Conservation (phyloP, 2,329 filamentous ascomycete species). For the Ophiostoma pallidulum region DNA sequence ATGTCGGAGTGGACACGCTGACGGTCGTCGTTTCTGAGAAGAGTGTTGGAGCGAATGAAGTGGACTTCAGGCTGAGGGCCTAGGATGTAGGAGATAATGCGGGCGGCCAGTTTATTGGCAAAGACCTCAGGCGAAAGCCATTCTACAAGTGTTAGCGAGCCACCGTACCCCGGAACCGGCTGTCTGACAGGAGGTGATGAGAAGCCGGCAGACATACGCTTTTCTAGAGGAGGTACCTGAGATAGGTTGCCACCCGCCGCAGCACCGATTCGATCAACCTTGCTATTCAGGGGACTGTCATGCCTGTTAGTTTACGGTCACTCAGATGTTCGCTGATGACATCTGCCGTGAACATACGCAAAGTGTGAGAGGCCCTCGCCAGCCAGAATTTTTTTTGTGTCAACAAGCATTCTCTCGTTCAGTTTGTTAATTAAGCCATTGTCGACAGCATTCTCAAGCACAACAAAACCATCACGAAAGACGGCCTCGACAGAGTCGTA, state of each 20-base stretch:
- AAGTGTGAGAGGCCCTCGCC: conserved; percentile 16
- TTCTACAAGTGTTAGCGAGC: conserved; percentile 7
- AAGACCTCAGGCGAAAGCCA: conserved; percentile 21
- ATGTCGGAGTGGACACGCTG: conserved; percentile 52
- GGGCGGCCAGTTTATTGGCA: conserved; percentile 22
- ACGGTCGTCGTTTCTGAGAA: conserved; percentile 32
- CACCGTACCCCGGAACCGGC: too few species aligned
- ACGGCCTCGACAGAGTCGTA: conserved; percentile 21
- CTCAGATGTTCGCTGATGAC: neutral
- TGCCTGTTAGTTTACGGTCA: neutral
- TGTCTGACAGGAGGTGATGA: too few species aligned
- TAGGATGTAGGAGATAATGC: conserved; percentile 17
- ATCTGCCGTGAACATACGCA: neutral
- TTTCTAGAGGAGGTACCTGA: conserved; percentile 18
- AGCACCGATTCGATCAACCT: conserved; percentile 15
- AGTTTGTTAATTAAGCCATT: conserved; percentile 21
- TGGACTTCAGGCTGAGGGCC: conserved; percentile 19
- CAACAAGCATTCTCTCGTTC: conserved; percentile 19
- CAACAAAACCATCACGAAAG: conserved; percentile 20
- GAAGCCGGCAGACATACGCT: conserved; percentile 6
- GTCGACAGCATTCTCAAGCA: conserved; percentile 20
- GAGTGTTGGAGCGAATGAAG: conserved; percentile 20
- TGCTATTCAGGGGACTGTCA: conserved; percentile 17
- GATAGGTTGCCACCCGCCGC: conserved; percentile 18
- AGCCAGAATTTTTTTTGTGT: conserved; percentile 17